Percentiles rank a stretch among this genome's conserved stretches.
Evolutionary conservation across 257 asterid genomes (phyloP).

Genomic region (Nicotiana tabacum): DNA sequence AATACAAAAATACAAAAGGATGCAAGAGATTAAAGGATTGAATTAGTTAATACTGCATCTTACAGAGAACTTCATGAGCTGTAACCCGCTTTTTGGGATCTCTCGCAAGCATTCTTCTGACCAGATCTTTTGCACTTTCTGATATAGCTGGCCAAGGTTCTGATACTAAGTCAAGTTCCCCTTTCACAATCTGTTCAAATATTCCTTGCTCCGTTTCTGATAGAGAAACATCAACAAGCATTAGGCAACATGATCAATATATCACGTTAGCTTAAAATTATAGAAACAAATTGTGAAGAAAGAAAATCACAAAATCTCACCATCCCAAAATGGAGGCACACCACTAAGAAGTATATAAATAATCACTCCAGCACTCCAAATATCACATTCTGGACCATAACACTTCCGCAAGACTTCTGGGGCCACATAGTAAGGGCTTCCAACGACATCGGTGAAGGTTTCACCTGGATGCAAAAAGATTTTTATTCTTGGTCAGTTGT

Average conservation of each 20-base stretch:
- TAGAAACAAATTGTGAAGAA: background rate
- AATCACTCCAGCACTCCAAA: constrained; percentile 74
- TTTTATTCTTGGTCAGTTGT: constrained; percentile 1
- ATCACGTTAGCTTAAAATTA: background rate
- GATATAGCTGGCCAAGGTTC: constrained; percentile 74
- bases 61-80: constrained; percentile 69
- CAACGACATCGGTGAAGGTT: constrained; percentile 50
- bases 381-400: constrained; percentile 63
- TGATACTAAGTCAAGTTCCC: constrained; percentile 61
- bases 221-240: constrained; percentile 8
- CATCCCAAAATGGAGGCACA: constrained; percentile 74
- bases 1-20: background rate
- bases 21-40: constrained; percentile 1
- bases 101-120: constrained; percentile 52
- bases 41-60: constrained; percentile 18
- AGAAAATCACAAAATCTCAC: constrained; percentile 23
- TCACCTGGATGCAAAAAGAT: constrained; percentile 35
- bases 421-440: constrained; percentile 69
- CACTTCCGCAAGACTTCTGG: constrained; percentile 56
- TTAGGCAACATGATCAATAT: background rate
- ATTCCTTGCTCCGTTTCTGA: constrained; percentile 65
- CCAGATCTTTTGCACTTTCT: constrained; percentile 59
- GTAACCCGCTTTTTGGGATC: constrained; percentile 57
- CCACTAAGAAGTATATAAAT: constrained; percentile 58
- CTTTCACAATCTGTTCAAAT: constrained; percentile 63